Percentiles rank a stretch among this genome's conserved stretches.
Evolutionary conservation across 768 basidiomycete species (phyloP).

Genomic region (Lenzites betulinus): DNA sequence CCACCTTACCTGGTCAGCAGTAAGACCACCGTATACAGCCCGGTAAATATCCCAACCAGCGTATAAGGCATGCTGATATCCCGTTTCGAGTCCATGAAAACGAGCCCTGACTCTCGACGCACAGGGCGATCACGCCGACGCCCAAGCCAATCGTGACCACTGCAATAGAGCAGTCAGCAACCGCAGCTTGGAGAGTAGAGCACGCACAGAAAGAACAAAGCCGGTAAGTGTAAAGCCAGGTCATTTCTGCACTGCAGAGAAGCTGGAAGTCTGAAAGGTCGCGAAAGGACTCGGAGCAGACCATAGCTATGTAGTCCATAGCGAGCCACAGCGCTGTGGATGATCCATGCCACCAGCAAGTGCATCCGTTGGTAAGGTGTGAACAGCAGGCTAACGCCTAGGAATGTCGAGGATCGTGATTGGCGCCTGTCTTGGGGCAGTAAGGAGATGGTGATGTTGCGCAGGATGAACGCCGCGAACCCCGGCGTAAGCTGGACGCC

Average conservation of each 20-base stretch:
- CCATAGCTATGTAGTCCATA: background rate
- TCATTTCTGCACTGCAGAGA: background rate
- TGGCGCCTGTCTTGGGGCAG: too few relatives aligned
- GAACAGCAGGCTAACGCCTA: too few relatives aligned
- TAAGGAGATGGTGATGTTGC: too few relatives aligned
- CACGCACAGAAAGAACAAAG: slow-evolving; percentile 3
- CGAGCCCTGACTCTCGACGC: background rate
- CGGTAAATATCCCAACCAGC: background rate
- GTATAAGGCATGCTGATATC: background rate
- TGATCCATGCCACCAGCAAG: too few relatives aligned
- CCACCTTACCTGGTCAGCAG: background rate
- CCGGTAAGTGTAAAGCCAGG: slow-evolving; percentile 2
- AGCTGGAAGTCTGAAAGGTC: background rate
- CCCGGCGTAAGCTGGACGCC: too few relatives aligned
- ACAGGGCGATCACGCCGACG: background rate
- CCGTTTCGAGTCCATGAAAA: background rate
- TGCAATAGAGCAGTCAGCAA: background rate
- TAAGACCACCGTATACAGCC: background rate
- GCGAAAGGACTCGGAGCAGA: background rate
- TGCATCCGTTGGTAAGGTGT: too few relatives aligned
- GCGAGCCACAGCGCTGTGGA: too few relatives aligned
- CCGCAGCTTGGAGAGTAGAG: too few relatives aligned
- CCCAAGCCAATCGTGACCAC: background rate
- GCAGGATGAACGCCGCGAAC: too few relatives aligned
- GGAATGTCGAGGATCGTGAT: too few relatives aligned